phyloP scores from a whole-genome alignment of 2,329 filamentous ascomycete species.

The Colletotrichum sp. region DNA sequence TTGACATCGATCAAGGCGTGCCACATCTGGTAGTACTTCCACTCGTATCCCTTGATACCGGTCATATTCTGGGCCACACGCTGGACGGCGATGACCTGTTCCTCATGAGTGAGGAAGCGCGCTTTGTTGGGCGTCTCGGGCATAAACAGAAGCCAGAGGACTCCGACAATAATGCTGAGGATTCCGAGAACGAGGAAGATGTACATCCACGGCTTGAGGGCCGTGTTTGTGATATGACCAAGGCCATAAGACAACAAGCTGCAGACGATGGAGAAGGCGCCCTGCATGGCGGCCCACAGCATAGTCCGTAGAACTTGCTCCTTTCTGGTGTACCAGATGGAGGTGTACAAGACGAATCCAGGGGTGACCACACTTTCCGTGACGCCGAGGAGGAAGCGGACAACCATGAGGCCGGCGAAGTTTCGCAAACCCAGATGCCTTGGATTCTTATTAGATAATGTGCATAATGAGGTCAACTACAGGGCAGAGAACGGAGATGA shows the following conservation, averaged over 20 bases:
- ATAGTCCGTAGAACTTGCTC: background rate
- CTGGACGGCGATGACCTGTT: background rate
- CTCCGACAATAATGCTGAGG: background rate
- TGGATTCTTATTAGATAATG: background rate
- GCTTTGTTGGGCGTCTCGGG: background rate
- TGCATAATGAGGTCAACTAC: rapidly evolving
- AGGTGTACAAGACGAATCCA: slow-evolving; percentile 22
- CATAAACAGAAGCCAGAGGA: background rate
- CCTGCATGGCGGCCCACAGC: background rate
- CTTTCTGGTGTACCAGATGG: slow-evolving; percentile 17
- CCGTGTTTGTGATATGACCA: background rate
- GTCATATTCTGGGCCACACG: slow-evolving; percentile 26
- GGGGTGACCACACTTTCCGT: slow-evolving; percentile 21
- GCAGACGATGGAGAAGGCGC: background rate
- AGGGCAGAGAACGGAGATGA: rapidly evolving
- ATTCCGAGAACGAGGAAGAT: background rate
- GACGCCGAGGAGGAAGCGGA: slow-evolving; percentile 22
- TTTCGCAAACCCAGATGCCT: background rate
- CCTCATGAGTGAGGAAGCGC: background rate
- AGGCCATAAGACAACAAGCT: background rate
- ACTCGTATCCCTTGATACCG: slow-evolving; percentile 29
- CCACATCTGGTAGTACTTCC: slow-evolving; percentile 26
- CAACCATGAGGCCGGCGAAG: background rate
- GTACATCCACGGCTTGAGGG: background rate
- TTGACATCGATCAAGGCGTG: slow-evolving; percentile 23